A percentile compares a stretch with the other conserved stretches of the same genome.
phyloP scores from a whole-genome alignment of 352 stramenopile species.

The Phytophthora foliorum region DNA sequence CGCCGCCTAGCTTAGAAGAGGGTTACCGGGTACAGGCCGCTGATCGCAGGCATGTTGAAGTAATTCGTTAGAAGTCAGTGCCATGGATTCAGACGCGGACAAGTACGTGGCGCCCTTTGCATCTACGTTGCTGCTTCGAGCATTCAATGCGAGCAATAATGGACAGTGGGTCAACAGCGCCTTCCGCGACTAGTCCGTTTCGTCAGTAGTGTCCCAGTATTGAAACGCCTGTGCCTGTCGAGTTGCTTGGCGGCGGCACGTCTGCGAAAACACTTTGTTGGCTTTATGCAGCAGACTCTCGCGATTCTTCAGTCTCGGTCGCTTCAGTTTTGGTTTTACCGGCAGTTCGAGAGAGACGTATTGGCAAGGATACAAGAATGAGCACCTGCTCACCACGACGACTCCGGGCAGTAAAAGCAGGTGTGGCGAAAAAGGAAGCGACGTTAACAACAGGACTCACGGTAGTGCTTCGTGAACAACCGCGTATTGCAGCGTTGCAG shows the following conservation, averaged over 20 bases:
- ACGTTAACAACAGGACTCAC: constrained; percentile 33
- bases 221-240: constrained; percentile 21
- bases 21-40: neutral
- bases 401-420: neutral
- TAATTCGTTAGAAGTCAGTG: neutral
- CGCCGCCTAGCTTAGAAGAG: constrained; percentile 5
- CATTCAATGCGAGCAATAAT: constrained; percentile 5
- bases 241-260: constrained; percentile 6
- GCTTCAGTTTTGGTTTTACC: constrained; percentile 25
- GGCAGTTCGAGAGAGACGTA: neutral
- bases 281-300: constrained; percentile 12
- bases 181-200: constrained; percentile 31
- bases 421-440: constrained; percentile 16
- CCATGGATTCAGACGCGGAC: neutral
- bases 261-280: neutral
- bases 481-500: constrained; percentile 26
- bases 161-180: neutral
- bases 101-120: constrained; percentile 2
- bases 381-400: neutral
- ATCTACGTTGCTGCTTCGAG: neutral
- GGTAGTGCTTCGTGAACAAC: constrained; percentile 32
- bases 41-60: neutral
- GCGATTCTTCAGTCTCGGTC: neutral
- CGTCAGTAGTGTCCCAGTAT: constrained; percentile 14
- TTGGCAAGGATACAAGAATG: constrained; percentile 11